A percentile compares a stretch with the other conserved stretches of the same genome.
Conservation (phyloP, 345 rosid genomes). For the Eucalyptus grandis region DNA sequence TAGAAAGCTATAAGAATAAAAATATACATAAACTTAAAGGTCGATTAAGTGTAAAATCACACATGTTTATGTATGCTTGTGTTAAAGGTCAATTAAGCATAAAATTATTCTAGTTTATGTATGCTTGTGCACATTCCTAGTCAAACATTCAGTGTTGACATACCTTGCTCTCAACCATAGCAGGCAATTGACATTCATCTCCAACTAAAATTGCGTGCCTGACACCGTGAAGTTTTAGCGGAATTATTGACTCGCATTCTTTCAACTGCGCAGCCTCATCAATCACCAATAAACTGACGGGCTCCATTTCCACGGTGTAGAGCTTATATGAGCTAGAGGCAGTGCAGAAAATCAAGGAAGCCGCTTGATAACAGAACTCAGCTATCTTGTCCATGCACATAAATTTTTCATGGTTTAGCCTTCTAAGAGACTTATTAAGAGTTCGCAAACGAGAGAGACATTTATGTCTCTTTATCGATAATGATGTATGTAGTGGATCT, state of each 20-base stretch:
- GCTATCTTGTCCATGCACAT: not conserved
- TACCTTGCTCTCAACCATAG: not conserved
- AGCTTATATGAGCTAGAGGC: not conserved
- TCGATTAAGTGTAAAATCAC: not conserved
- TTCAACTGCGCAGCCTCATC: constrained; percentile 1
- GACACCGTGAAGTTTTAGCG: not conserved
- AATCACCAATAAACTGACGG: not conserved
- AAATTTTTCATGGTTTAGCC: not conserved
- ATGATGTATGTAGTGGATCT: not conserved
- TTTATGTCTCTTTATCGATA: not conserved
- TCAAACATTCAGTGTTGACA: not conserved
- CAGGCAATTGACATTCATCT: not conserved
- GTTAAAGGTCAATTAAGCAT: not conserved
- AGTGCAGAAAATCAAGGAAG: not conserved
- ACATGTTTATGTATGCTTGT: not conserved
- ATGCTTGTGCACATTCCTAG: not conserved
- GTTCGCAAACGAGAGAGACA: not conserved
- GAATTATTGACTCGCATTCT: not conserved
- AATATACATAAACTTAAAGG: not conserved
- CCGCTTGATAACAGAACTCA: not conserved
- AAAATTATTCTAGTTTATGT: not conserved
- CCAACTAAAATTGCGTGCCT: not conserved
- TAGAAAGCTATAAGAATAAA: not conserved
- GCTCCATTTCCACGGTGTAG: not conserved
- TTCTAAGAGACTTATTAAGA: not conserved